Conservation (phyloP, 1,139 yeast species). For the Kluyveromyces sp. region DNA sequence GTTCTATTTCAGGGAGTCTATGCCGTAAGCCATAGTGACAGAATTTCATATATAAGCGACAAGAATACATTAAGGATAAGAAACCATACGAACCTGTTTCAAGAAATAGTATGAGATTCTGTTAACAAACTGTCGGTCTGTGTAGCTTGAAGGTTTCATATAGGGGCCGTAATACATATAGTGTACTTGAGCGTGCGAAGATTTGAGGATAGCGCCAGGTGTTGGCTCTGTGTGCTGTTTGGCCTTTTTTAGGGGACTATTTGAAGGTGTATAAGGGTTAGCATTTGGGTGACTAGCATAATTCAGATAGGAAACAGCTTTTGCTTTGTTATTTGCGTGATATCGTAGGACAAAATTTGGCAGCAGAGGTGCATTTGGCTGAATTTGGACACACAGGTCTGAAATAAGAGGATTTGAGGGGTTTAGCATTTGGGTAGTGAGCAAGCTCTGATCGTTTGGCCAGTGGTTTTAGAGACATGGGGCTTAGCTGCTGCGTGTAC, state of each 20-base stretch:
- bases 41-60: background rate
- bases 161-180: background rate
- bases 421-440: too few species aligned
- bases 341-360: too few species aligned
- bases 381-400: too few species aligned
- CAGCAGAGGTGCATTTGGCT: too few species aligned
- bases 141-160: background rate
- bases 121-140: too few species aligned
- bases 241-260: background rate
- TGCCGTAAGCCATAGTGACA: too few species aligned
- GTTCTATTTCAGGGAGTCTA: background rate
- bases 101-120: too few species aligned
- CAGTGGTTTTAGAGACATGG: slow-evolving; percentile 5
- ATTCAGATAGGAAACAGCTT: too few species aligned
- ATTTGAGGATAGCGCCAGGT: background rate
- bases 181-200: background rate
- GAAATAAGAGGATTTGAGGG: too few species aligned
- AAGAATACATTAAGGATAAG: background rate
- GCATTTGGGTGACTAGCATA: too few species aligned
- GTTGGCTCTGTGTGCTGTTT: background rate
- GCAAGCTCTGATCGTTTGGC: background rate
- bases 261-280: background rate
- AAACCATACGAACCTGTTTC: too few species aligned
- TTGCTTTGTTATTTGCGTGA: too few species aligned
- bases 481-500: slow-evolving; percentile 10